Conservation (phyloP, 306 rosid species). For the Cercis canadensis region DNA sequence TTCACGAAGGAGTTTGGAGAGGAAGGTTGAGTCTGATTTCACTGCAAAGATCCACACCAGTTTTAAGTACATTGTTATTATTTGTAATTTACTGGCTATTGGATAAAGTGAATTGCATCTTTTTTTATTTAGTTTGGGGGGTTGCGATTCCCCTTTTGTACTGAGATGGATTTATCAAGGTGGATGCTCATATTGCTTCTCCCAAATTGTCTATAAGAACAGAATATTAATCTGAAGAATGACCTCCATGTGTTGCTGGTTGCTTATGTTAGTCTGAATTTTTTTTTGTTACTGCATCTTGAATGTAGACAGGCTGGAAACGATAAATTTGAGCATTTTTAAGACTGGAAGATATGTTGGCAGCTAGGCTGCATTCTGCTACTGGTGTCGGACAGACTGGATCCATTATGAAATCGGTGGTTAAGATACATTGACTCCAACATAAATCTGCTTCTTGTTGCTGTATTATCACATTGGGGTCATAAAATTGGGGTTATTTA, state of each 20-base stretch:
- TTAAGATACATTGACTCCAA: neutral
- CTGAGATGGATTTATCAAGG: conserved; percentile 41
- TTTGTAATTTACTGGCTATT: conserved; percentile 51
- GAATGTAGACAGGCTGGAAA: neutral
- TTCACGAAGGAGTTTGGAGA: conserved; percentile 98
- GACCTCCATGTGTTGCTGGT: conserved; percentile 30
- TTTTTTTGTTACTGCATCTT: neutral
- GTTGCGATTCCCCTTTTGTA: conserved; percentile 51
- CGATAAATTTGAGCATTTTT: neutral
- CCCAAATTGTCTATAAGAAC: conserved; percentile 60
- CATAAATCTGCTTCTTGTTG: neutral
- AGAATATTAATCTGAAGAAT: conserved; percentile 41
- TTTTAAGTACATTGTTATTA: conserved; percentile 40
- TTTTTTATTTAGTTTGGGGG: conserved; percentile 39
- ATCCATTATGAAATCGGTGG: neutral
- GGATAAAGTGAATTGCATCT: conserved; percentile 54
- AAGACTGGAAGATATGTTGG: neutral
- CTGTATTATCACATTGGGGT: too few relatives aligned
- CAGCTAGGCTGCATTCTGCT: neutral
- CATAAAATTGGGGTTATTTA: too few relatives aligned
- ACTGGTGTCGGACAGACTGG: neutral
- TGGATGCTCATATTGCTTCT: conserved; percentile 46
- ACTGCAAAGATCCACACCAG: conserved; percentile 45
- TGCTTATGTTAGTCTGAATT: conserved; percentile 13
- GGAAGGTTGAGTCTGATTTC: conserved; percentile 77